phyloP scores from a whole-genome alignment of 2,329 filamentous ascomycete genomes.

The Ophiosphaerella korrae region DNA sequence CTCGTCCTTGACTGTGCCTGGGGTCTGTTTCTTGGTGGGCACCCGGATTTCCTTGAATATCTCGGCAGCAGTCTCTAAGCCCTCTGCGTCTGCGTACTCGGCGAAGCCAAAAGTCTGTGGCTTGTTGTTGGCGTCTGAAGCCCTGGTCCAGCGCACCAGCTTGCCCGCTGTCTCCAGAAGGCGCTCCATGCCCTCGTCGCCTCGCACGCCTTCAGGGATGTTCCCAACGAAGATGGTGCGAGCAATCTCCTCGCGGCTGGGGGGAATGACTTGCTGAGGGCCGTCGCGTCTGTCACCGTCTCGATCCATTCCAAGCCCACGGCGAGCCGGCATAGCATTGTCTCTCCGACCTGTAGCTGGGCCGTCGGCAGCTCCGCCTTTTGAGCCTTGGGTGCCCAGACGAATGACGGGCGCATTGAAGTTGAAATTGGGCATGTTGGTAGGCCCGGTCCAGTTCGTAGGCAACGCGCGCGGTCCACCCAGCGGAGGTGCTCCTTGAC shows the following conservation, averaged over 20 bases:
- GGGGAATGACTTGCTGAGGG: slow-evolving; percentile 75
- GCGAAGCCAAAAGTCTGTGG: slow-evolving; percentile 91
- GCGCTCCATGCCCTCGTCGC: slow-evolving; percentile 78
- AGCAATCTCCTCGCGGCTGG: slow-evolving; percentile 86
- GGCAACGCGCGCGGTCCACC: slow-evolving; percentile 82
- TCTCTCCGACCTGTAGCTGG: slow-evolving; percentile 57
- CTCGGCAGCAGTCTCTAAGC: slow-evolving; percentile 82
- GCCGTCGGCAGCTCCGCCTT: slow-evolving; percentile 55
- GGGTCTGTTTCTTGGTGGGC: slow-evolving; percentile 74
- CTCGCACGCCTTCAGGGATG: slow-evolving; percentile 77
- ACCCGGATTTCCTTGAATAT: slow-evolving; percentile 82
- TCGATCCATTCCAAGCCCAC: slow-evolving; percentile 64
- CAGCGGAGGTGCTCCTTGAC: slow-evolving; percentile 72
- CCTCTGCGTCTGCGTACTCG: slow-evolving; percentile 90
- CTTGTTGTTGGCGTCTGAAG: slow-evolving; percentile 77
- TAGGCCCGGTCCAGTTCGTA: slow-evolving; percentile 82
- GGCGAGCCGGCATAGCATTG: slow-evolving; percentile 46
- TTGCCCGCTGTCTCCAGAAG: slow-evolving; percentile 78
- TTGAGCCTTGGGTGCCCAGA: slow-evolving; percentile 76
- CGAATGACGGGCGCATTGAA: slow-evolving; percentile 97
- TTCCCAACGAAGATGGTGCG: slow-evolving; percentile 89
- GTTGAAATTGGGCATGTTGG: slow-evolving; percentile 96
- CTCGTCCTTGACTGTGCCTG: slow-evolving; percentile 52
- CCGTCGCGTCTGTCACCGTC: slow-evolving; percentile 68
- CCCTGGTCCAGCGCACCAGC: slow-evolving; percentile 83